Percentiles rank a stretch among this genome's conserved stretches.
Conservation (phyloP, 805 yeast genomes). For the Zygotorulaspora chibaensis region DNA sequence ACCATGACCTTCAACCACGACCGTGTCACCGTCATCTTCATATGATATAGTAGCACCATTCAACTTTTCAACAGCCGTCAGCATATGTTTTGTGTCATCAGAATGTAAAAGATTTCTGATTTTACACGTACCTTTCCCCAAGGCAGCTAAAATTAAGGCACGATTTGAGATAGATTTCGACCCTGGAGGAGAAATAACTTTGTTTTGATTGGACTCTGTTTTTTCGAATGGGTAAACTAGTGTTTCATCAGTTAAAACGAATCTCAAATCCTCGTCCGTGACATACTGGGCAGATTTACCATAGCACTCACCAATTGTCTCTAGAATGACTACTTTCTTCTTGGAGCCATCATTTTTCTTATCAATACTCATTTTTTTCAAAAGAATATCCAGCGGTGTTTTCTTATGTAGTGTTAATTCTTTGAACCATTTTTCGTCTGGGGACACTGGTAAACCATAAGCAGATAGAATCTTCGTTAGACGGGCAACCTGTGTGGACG, state of each 20-base stretch:
- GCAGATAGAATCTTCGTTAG: slow-evolving; percentile 76
- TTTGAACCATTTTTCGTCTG: slow-evolving; percentile 66
- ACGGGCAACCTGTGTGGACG: slow-evolving; percentile 93
- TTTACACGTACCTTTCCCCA: slow-evolving; percentile 79
- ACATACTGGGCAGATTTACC: slow-evolving; percentile 86
- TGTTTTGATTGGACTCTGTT: slow-evolving; percentile 25
- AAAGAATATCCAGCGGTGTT: slow-evolving; percentile 70
- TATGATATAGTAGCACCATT: slow-evolving; percentile 77
- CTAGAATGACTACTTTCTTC: slow-evolving; percentile 80
- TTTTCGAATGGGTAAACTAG: slow-evolving; percentile 55
- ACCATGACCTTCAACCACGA: slow-evolving; percentile 79
- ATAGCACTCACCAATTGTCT: slow-evolving; percentile 81
- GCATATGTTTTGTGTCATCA: slow-evolving; percentile 94
- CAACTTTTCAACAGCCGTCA: slow-evolving; percentile 73
- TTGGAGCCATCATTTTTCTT: slow-evolving; percentile 93
- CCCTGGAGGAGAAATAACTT: slow-evolving; percentile 80
- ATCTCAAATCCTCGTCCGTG: slow-evolving; percentile 71
- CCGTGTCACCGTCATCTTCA: slow-evolving; percentile 88
- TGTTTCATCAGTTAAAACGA: slow-evolving; percentile 79
- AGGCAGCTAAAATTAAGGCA: slow-evolving; percentile 87
- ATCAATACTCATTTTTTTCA: slow-evolving; percentile 89
- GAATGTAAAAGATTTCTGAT: slow-evolving; percentile 87
- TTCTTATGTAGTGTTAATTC: slow-evolving; percentile 63
- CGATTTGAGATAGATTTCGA: slow-evolving; percentile 96
- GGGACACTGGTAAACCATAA: slow-evolving; percentile 78